Conservation (phyloP, 805 yeast genomes). For the Candida tammaniensis region DNA sequence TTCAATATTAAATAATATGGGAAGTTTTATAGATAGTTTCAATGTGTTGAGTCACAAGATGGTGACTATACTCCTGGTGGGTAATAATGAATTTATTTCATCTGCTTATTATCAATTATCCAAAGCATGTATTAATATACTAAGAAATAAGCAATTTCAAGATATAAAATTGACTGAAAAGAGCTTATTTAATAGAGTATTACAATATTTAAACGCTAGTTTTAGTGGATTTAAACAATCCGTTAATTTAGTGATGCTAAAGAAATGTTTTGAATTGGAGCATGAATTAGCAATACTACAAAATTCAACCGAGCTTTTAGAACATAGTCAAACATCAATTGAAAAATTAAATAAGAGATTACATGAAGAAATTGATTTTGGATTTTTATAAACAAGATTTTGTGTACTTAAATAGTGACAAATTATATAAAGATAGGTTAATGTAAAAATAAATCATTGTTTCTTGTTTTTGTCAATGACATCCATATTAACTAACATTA, state of each 20-base stretch:
- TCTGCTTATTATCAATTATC: constrained; percentile 31
- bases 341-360: constrained; percentile 25
- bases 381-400: constrained; percentile 2
- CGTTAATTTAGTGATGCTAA: constrained; percentile 37
- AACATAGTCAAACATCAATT: constrained; percentile 29
- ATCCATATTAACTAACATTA: constrained; percentile 74
- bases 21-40: constrained; percentile 43
- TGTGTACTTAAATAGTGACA: no score
- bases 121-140: constrained; percentile 16
- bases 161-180: constrained; percentile 7
- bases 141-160: neutral
- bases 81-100: constrained; percentile 37
- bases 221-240: constrained; percentile 43
- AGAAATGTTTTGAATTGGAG: constrained; percentile 40
- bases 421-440: no score
- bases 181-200: constrained; percentile 24
- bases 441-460: neutral
- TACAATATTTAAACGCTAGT: constrained; percentile 41
- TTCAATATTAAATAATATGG: constrained; percentile 41
- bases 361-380: constrained; percentile 25
- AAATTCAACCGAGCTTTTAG: constrained; percentile 25
- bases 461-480: constrained; percentile 41
- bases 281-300: constrained; percentile 30
- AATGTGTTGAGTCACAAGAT: constrained; percentile 38
- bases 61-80: constrained; percentile 43